phyloP scores from a whole-genome alignment of 2,329 filamentous ascomycete genomes.

The Colletotrichum truncatum region DNA sequence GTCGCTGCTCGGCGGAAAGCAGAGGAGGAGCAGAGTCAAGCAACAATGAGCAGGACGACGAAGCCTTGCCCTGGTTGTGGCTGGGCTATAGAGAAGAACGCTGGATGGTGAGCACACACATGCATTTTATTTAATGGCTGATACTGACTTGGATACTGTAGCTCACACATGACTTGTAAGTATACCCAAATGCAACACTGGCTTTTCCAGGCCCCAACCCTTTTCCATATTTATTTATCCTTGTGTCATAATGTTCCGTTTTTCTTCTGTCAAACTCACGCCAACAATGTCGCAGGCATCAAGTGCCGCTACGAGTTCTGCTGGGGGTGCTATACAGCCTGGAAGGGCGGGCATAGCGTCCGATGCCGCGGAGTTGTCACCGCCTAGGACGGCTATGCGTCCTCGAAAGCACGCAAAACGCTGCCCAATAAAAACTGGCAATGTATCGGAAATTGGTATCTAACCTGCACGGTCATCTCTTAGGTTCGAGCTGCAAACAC shows the following conservation, averaged over 20 bases:
- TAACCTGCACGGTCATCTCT: neutral
- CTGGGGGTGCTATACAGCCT: conserved; percentile 40
- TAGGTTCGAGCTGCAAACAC: conserved; percentile 40
- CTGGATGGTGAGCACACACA: conserved; percentile 47
- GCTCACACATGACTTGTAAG: conserved; percentile 54
- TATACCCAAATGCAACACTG: no score
- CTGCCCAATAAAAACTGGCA: neutral
- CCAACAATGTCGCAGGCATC: conserved; percentile 38
- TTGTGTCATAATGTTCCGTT: neutral
- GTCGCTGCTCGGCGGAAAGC: conserved; percentile 34
- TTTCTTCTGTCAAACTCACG: neutral
- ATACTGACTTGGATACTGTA: conserved; percentile 36
- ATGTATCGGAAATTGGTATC: neutral
- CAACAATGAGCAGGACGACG: conserved; percentile 40
- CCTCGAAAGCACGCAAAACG: neutral
- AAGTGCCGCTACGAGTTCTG: conserved; percentile 46
- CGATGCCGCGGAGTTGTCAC: conserved; percentile 16
- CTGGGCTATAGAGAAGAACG: conserved; percentile 49
- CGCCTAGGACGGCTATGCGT: neutral
- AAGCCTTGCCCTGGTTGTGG: conserved; percentile 50
- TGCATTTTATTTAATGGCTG: no score
- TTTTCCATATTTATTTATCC: neutral
- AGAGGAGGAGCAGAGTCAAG: conserved; percentile 45
- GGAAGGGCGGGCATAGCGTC: conserved; percentile 30
- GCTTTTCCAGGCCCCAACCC: no score